These are phyloP conservation scores for Helichrysum umbraculigerum DNA, from an alignment of 129 eudicot species.

Conservation along the genomic window DNA sequence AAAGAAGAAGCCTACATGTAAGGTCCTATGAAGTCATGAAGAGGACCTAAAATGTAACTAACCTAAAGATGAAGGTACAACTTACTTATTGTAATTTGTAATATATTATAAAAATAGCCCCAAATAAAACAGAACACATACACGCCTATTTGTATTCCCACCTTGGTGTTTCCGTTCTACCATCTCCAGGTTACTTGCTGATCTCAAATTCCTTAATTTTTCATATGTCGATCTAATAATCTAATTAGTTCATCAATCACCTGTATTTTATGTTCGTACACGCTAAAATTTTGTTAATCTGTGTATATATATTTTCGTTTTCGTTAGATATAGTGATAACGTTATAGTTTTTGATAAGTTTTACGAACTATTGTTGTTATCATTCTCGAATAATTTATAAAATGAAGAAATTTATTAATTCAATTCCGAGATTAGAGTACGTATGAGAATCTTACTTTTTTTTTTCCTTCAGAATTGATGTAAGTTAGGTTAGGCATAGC, in stretches of 20 bases:
- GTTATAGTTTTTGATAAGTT: constrained; percentile 4
- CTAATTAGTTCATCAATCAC: not conserved
- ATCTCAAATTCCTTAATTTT: constrained; percentile 4
- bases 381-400: not conserved
- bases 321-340: not conserved
- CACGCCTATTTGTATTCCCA: constrained; percentile 3
- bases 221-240: constrained; percentile 25
- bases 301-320: not conserved
- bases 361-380: not conserved
- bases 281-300: not conserved
- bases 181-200: constrained; percentile 31
- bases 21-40: not conserved
- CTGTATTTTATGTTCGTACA: not conserved
- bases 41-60: constrained; percentile 20
- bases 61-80: constrained; percentile 15
- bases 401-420: constrained; percentile 11
- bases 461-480: constrained; percentile 9
- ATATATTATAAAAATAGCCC: no score
- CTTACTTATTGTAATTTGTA: no score
- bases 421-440: not conserved
- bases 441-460: constrained; percentile 5
- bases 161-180: constrained; percentile 36
- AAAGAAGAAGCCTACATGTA: no score
- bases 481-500: not conserved
- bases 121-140: no score